Evolutionary conservation across 2,329 filamentous ascomycete genomes (phyloP), one percentile per base, ranked within the genome.

Genomic region (Huntiella moniliformis): DNA sequence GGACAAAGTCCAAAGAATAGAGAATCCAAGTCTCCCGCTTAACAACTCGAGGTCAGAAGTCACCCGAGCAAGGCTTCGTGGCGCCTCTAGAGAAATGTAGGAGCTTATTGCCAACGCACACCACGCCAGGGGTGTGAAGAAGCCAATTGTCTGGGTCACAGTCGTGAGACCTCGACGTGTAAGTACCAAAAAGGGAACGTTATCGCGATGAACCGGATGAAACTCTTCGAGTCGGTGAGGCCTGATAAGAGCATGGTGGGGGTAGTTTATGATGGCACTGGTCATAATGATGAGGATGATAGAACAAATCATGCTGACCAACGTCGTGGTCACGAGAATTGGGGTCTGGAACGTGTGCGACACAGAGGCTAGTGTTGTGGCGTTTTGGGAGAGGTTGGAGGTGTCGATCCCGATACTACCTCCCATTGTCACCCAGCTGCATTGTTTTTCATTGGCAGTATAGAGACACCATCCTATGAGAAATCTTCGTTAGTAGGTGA

Each of bases 71-170:
- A 45, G n/a, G 16, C 38, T 31, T 45, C 36, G 32, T 18, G 43
- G 17, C 12, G 38, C 37, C 8, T 45, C 34, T 11, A 45, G 15
- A n/a, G 34, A 33, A 11, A 45, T 22, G 36, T 38, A 45, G 5
- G 31, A 38, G 8, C 43, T 38, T 13, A 45, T 28, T 10, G 43
- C 43, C 13, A 45, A 39, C 6, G 33, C 34, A 45, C 43, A 38
- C 43, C 43, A 45, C 13, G 35, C 38, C n/a, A 36, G 35, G 11
- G 43, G 28, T 12, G 43, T 17, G 32, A 45, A 45, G 36, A 45
- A 45, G 5, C 43, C 43, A 12, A 38, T n/a, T 32, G 34, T 22
- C 36, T 45, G 43, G 7, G 43, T 36, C 7, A 18, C 15, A 12
- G 22, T 38, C 6, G 43, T 38, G 3, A 45, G 22, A 28, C 35